phyloP scores from a whole-genome alignment of 169 alveolate genomes.

The Babesia bovis region DNA sequence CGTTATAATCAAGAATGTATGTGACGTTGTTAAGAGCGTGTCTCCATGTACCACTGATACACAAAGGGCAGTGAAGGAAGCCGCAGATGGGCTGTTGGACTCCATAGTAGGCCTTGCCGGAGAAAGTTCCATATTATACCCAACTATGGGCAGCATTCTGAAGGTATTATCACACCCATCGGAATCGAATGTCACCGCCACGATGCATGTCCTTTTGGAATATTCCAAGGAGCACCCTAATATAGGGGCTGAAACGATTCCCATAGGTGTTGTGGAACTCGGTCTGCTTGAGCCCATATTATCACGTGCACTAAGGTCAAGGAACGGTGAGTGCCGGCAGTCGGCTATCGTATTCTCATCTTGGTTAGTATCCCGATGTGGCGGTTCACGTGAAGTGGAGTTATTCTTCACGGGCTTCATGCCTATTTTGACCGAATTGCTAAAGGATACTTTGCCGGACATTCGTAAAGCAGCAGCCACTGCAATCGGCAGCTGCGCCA shows the following conservation, averaged over 20 bases:
- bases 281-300: slow-evolving; percentile 50
- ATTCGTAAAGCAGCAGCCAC: slow-evolving; percentile 38
- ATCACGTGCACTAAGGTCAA: slow-evolving; percentile 28
- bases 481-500: slow-evolving; percentile 45
- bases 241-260: neutral
- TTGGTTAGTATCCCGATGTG: slow-evolving; percentile 24
- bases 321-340: slow-evolving; percentile 35
- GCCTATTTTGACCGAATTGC: slow-evolving; percentile 27
- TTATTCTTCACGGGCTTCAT: slow-evolving; percentile 30
- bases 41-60: slow-evolving; percentile 51
- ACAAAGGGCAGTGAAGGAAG: slow-evolving; percentile 23
- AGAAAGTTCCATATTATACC: slow-evolving; percentile 11
- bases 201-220: slow-evolving; percentile 26
- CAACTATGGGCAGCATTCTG: slow-evolving; percentile 29
- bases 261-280: slow-evolving; percentile 29
- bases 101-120: slow-evolving; percentile 35
- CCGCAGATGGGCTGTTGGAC: slow-evolving; percentile 34
- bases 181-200: slow-evolving; percentile 10
- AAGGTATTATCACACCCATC: slow-evolving; percentile 41
- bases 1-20: slow-evolving; percentile 26
- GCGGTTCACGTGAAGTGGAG: slow-evolving; percentile 32
- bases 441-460: slow-evolving; percentile 45
- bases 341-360: slow-evolving; percentile 23
- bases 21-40: slow-evolving; percentile 25
- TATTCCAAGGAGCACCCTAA: slow-evolving; percentile 3